Conservation (phyloP, 2,329 filamentous ascomycete genomes). For the Bipolaris zeicola region DNA sequence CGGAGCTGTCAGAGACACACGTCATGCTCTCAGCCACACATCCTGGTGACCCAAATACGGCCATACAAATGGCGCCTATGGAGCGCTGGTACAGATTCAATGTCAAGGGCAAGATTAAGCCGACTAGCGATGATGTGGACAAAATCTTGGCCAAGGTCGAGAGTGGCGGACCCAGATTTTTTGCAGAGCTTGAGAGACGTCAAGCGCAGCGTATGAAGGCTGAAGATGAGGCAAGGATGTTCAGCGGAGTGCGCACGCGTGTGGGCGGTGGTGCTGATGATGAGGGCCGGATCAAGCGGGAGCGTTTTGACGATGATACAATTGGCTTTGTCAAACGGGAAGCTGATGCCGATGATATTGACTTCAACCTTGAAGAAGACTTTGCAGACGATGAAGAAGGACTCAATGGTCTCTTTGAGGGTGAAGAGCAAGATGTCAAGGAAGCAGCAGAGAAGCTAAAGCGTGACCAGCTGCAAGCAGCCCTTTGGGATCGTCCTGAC, state of each 20-base stretch:
- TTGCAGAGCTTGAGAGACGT: conserved; percentile 50
- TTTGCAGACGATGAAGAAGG: conserved; percentile 86
- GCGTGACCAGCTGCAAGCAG: conserved; percentile 82
- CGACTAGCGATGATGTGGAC: conserved; percentile 85
- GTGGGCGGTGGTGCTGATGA: conserved; percentile 45
- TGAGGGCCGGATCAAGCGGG: conserved; percentile 41
- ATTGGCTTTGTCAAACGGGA: conserved; percentile 53
- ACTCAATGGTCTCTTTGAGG: conserved; percentile 50
- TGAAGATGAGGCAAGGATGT: conserved; percentile 20
- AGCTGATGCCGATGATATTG: conserved; percentile 67
- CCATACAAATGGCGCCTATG: conserved; percentile 83
- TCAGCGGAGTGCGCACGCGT: conserved; percentile 35
- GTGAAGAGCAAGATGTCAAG: conserved; percentile 61
- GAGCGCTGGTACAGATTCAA: conserved; percentile 96
- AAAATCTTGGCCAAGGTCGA: conserved; percentile 78
- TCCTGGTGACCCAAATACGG: conserved; percentile 57
- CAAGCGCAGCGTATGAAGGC: conserved; percentile 59
- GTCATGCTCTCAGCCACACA: conserved; percentile 74
- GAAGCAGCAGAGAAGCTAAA: conserved; percentile 70
- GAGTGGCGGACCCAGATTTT: conserved; percentile 78
- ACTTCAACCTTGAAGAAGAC: conserved; percentile 68
- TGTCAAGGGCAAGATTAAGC: conserved; percentile 74
- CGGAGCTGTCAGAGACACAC: conserved; percentile 78
- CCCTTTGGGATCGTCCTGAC: conserved; percentile 72
- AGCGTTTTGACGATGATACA: conserved; percentile 50